These are phyloP conservation scores for Barnettozyma pratensis DNA, from an alignment of 805 yeast genomes.

Conservation along the genomic window DNA sequence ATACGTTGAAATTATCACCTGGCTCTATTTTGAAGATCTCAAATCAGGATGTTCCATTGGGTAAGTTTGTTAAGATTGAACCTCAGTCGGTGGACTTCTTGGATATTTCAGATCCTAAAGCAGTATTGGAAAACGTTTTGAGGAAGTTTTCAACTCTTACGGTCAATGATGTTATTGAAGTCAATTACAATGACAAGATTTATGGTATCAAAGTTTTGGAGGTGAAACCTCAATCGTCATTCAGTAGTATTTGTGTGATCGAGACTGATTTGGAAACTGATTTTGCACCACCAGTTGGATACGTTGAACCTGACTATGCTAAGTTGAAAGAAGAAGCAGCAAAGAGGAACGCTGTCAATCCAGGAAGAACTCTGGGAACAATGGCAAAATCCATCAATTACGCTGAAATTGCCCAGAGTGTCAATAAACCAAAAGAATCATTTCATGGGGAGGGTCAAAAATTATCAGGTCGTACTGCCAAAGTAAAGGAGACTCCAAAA, in stretches of 20 bases:
- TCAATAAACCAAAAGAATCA: constrained; percentile 24
- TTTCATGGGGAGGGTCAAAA: constrained; percentile 67
- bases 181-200: constrained; percentile 72
- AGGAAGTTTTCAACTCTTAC: constrained; percentile 87
- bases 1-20: constrained; percentile 61
- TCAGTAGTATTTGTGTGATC: constrained; percentile 81
- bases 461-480: constrained; percentile 54
- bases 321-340: constrained; percentile 16
- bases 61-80: constrained; percentile 85
- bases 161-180: constrained; percentile 76
- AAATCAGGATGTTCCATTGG: constrained; percentile 77
- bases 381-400: constrained; percentile 72
- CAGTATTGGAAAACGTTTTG: constrained; percentile 89
- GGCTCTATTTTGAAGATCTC: constrained; percentile 78
- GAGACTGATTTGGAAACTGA: constrained; percentile 97
- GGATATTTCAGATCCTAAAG: constrained; percentile 93
- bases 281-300: constrained; percentile 98
- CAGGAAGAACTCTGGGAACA: constrained; percentile 30
- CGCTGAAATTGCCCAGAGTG: constrained; percentile 48
- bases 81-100: constrained; percentile 93
- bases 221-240: constrained; percentile 67
- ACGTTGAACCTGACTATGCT: constrained; percentile 80
- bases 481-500: constrained; percentile 9
- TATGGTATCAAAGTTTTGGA: constrained; percentile 83
- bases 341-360: constrained; percentile 5